Conservation (phyloP, 177 flowering plant species). For the Vitis hybrid region DNA sequence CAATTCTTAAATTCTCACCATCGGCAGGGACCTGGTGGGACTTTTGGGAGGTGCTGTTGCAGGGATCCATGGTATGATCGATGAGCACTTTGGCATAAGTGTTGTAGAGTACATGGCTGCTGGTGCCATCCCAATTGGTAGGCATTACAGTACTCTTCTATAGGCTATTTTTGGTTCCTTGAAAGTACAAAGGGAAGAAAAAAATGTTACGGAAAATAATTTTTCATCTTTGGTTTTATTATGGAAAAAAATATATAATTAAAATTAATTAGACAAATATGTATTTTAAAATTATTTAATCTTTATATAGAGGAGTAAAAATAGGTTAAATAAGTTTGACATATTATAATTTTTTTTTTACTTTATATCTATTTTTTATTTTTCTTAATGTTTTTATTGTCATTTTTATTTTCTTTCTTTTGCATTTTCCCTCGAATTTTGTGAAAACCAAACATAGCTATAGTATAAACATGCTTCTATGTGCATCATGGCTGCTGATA, state of each 20-base stretch:
- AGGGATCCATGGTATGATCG: slow-evolving; percentile 91
- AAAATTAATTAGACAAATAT: too few species aligned
- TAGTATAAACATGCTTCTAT: too few species aligned
- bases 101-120: slow-evolving; percentile 98
- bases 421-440: neutral
- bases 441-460: neutral
- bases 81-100: slow-evolving; percentile 93
- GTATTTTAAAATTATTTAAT: too few species aligned
- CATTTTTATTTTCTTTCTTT: neutral
- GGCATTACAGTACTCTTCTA: slow-evolving; percentile 6
- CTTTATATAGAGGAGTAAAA: too few species aligned
- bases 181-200: too few species aligned
- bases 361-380: too few species aligned
- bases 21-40: slow-evolving; percentile 77
- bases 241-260: too few species aligned
- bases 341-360: too few species aligned
- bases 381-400: neutral
- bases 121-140: slow-evolving; percentile 95
- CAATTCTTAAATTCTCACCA: slow-evolving; percentile 1
- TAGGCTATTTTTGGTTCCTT: too few species aligned
- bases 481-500: neutral
- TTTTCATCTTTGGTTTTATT: too few species aligned
- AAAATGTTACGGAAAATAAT: too few species aligned
- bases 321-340: too few species aligned
- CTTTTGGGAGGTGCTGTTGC: slow-evolving; percentile 80